Evolutionary conservation across 108 stramenopile genomes (phyloP), one percentile per base, ranked within the genome.

Genomic region (Aurantiochytrium sp.): DNA sequence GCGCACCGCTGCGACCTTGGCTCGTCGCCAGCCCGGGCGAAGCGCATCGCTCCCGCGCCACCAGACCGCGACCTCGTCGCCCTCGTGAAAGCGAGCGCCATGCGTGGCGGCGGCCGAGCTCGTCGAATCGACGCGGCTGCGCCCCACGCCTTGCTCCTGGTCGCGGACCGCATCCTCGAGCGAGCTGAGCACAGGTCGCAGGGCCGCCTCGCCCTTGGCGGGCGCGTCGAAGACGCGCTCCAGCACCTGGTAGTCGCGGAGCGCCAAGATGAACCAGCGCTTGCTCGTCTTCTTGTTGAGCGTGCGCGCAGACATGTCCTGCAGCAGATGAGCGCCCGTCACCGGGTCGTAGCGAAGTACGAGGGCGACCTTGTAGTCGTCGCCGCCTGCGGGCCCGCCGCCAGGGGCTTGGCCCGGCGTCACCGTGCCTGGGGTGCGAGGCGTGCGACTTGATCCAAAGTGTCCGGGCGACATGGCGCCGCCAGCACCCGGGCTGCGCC

Each of bases 211-310:
- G 12, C 73, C 45, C 15, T 65, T 8, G 8, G n/a, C 27, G 36
- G 73, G 73, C 0, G 42, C 6, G 24, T 81, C 73, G 32, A 81
- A 81, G n/a, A 81, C 73, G 12, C 73, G 73, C 73, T 81, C 73
- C n/a, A 81, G 45, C 21, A 81, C 45, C 73, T 81, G 73, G 73
- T 81, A 81, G n/a, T 81, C 73, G 15, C 73, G 73, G 6, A 81
- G 30, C n/a, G 42, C 42, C 42, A 81, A 27, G 12, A 81, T 41
- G 24, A 81, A 81, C 73, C 73, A 81, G 42, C 45, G 73, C 73
- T 81, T 81, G 39, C 12, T 81, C n/a, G 42, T 12, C 45, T 81
- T 81, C 73, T 81, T 81, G 32, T 81, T 81, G 19, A 81, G 24
- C 27, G 45, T 81, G 1, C 73, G 39, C 6, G 73, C 39, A n/a